Evolutionary conservation across 2,329 filamentous ascomycete species (phyloP).

Genomic region (Achaetomium macrosporum): DNA sequence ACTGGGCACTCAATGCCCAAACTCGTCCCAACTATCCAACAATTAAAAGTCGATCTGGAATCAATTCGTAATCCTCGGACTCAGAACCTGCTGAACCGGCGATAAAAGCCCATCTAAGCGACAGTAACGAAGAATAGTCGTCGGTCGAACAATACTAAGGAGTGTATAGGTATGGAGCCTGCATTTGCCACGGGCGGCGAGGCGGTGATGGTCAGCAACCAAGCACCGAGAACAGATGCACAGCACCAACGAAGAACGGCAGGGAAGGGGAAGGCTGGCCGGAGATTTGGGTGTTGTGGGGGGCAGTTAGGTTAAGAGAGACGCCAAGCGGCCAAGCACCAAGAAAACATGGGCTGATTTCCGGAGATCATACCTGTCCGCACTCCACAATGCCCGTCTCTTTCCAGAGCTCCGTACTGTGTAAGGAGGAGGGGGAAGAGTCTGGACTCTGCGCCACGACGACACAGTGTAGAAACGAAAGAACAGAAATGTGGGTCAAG

Average conservation of each 20-base stretch:
- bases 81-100: slow-evolving; percentile 52
- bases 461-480: background rate
- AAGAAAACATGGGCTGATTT: slow-evolving; percentile 36
- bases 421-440: background rate
- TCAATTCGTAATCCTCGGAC: slow-evolving; percentile 28
- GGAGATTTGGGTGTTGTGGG: slow-evolving; percentile 17
- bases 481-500: slow-evolving; percentile 3
- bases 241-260: slow-evolving; percentile 19
- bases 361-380: slow-evolving; percentile 41
- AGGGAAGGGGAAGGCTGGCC: slow-evolving; percentile 18
- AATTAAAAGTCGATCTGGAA: slow-evolving; percentile 12
- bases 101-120: slow-evolving; percentile 29
- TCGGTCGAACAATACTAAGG: slow-evolving; percentile 22
- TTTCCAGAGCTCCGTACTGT: background rate
- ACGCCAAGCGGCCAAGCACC: slow-evolving; percentile 32
- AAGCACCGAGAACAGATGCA: slow-evolving; percentile 29
- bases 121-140: slow-evolving; percentile 22
- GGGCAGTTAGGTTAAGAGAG: slow-evolving; percentile 30
- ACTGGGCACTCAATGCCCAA: slow-evolving; percentile 13
- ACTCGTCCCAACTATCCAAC: slow-evolving; percentile 9
- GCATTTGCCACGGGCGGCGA: slow-evolving; percentile 26
- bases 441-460: background rate
- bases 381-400: slow-evolving; percentile 22
- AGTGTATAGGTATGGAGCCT: slow-evolving; percentile 33
- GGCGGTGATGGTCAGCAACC: slow-evolving; percentile 32